Conservation (phyloP, 495 filamentous ascomycete genomes). For the Staphylotrichum longicolle region DNA sequence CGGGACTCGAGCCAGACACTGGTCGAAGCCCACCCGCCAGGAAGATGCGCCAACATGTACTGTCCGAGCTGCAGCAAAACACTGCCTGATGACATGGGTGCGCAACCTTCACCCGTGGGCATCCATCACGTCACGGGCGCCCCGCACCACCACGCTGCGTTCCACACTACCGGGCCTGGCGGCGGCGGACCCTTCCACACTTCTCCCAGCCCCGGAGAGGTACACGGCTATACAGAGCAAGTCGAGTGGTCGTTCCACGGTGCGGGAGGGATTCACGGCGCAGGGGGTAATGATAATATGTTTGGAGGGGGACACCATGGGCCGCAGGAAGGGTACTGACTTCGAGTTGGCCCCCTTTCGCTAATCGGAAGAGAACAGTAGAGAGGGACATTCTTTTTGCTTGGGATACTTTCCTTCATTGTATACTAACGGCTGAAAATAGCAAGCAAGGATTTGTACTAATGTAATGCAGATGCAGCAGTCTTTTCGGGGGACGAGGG, state of each 20-base stretch:
- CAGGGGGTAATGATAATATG: constrained; percentile 18
- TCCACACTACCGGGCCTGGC: constrained; percentile 8
- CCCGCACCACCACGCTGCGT: constrained; percentile 14
- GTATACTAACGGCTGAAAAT: constrained; percentile 18
- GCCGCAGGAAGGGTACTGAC: constrained; percentile 23
- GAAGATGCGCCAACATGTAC: constrained; percentile 27
- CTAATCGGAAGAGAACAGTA: not conserved
- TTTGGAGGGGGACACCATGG: constrained; percentile 26
- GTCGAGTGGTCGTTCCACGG: constrained; percentile 20
- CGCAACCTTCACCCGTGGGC: constrained; percentile 18
- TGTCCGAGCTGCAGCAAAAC: constrained; percentile 32
- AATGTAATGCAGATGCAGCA: constrained; percentile 23
- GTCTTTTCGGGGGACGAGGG: not conserved
- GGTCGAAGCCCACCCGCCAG: constrained; percentile 31
- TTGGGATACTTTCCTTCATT: not conserved
- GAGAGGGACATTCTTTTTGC: not conserved
- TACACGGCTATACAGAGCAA: constrained; percentile 16
- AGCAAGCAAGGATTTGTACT: constrained; percentile 16
- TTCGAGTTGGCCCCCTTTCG: not conserved
- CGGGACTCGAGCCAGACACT: constrained; percentile 34
- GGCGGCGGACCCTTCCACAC: constrained; percentile 15
- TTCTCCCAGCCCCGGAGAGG: constrained; percentile 9
- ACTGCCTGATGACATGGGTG: constrained; percentile 19
- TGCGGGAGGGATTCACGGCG: constrained; percentile 12
- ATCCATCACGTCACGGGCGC: constrained; percentile 17